Percentiles rank a stretch among this genome's conserved stretches.
Evolutionary conservation across 108 stramenopile species (phyloP).

Genomic region (Skeletonema tropicum): DNA sequence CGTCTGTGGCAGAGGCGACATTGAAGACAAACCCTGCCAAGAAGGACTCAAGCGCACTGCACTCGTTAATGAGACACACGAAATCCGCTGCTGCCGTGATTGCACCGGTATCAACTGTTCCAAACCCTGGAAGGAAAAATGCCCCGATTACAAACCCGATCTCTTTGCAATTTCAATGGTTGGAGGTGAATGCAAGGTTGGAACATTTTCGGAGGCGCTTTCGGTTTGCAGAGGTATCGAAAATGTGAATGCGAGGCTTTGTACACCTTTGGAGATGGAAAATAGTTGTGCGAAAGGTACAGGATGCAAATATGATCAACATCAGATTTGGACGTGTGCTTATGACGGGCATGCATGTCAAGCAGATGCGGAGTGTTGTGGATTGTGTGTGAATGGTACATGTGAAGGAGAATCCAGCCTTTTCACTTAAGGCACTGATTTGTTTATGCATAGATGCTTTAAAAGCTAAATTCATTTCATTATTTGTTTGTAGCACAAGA

Average conservation of each 20-base stretch:
- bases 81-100: neutral
- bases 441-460: too few species aligned
- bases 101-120: neutral
- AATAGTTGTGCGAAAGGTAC: neutral
- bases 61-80: neutral
- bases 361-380: too few species aligned
- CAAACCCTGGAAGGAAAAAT: neutral
- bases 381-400: too few species aligned
- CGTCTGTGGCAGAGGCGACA: neutral
- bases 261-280: neutral
- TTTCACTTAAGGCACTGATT: too few species aligned
- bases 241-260: neutral
- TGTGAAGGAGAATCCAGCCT: too few species aligned
- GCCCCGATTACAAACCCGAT: neutral
- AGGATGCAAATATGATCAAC: too few species aligned
- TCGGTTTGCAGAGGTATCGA: neutral
- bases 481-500: too few species aligned
- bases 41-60: neutral
- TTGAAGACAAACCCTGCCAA: neutral
- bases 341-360: too few species aligned
- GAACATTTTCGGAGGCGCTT: neutral
- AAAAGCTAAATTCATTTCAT: too few species aligned
- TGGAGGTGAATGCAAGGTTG: neutral
- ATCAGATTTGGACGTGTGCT: too few species aligned
- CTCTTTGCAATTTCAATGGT: neutral